Percentiles rank a stretch among this genome's conserved stretches.
phyloP scores from a whole-genome alignment of 139 green algal genomes.

The Haematococcus lacustris region DNA sequence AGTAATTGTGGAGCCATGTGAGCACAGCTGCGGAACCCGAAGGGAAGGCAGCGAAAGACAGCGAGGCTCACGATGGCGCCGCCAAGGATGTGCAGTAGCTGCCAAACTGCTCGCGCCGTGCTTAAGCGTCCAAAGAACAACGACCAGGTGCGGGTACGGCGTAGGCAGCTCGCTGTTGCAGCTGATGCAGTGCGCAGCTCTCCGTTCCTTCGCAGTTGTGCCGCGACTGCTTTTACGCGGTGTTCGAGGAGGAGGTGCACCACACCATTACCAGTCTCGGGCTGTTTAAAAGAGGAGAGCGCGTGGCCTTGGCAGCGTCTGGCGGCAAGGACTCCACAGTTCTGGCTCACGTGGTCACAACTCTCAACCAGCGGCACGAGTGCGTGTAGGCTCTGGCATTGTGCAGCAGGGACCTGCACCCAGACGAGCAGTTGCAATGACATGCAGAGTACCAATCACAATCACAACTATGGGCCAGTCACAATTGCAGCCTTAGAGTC shows the following conservation, averaged over 20 bases:
- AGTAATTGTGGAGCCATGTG: too few relatives aligned
- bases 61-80: neutral
- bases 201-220: slow-evolving; percentile 59
- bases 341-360: slow-evolving; percentile 87
- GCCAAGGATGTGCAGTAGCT: slow-evolving; percentile 14
- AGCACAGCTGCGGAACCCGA: too few relatives aligned
- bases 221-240: slow-evolving; percentile 82
- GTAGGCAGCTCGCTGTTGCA: neutral
- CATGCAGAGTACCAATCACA: too few relatives aligned
- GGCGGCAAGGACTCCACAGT: slow-evolving; percentile 96
- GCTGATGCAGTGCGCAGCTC: neutral
- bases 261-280: slow-evolving; percentile 68
- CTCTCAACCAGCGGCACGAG: slow-evolving; percentile 81
- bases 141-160: slow-evolving; percentile 16
- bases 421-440: too few relatives aligned
- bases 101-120: slow-evolving; percentile 11
- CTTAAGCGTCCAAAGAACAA: slow-evolving; percentile 37
- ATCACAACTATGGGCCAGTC: too few relatives aligned
- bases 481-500: too few relatives aligned
- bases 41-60: too few relatives aligned
- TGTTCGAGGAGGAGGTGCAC: slow-evolving; percentile 89
- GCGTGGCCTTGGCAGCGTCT: slow-evolving; percentile 84
- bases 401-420: too few relatives aligned
- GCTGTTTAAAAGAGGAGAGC: slow-evolving; percentile 81
- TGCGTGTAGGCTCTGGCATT: slow-evolving; percentile 22